Evolutionary conservation across 148 eudicot genomes (phyloP).

Genomic region (Cornus florida): DNA sequence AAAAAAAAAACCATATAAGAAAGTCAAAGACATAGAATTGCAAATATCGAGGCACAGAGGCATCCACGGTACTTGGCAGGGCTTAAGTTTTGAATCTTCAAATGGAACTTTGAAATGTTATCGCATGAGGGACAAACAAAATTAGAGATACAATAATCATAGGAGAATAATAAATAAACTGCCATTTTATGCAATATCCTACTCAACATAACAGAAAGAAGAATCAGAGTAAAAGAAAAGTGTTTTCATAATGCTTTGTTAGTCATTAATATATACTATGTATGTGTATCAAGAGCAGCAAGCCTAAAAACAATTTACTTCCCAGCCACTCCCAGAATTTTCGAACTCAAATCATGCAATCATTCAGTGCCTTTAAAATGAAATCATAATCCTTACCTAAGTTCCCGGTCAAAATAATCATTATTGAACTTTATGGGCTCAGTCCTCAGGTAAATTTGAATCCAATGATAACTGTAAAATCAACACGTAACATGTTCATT

Average conservation of each 20-base stretch:
- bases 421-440: neutral
- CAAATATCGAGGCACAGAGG: neutral
- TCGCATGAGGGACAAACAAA: neutral
- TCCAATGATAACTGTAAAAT: neutral
- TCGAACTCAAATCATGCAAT: neutral
- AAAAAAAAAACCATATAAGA: neutral
- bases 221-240: neutral
- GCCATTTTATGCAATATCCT: neutral
- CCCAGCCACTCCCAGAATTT: neutral
- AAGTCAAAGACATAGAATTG: neutral
- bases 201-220: neutral
- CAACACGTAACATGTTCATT: neutral
- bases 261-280: neutral
- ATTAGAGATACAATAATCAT: neutral
- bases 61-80: neutral
- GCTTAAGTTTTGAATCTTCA: neutral
- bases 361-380: neutral
- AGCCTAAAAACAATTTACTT: neutral
- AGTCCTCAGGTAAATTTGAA: neutral
- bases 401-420: too few relatives aligned
- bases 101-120: neutral
- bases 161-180: neutral
- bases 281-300: neutral
- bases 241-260: neutral
- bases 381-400: neutral